A percentile compares a stretch with the other conserved stretches of the same genome.
These are phyloP conservation scores for Paracamarosporium sp. DNA, from an alignment of 2,329 filamentous ascomycete genomes.

Conservation along the genomic window DNA sequence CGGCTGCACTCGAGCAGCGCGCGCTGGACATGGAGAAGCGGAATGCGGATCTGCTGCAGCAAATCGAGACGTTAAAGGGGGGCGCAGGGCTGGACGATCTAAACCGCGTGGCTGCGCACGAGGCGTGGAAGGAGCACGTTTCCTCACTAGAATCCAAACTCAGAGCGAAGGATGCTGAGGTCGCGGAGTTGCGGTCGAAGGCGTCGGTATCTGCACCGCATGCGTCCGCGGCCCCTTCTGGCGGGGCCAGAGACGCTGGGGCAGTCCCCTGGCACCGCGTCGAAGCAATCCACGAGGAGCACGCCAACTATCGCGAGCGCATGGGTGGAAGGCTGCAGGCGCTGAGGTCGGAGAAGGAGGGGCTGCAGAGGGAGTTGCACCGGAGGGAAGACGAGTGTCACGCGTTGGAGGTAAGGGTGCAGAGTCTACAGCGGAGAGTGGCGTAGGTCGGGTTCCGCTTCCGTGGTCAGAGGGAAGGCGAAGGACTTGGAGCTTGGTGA, in stretches of 20 bases:
- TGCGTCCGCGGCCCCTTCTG: constrained; percentile 12
- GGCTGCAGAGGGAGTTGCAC: constrained; percentile 46
- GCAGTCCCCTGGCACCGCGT: constrained; percentile 41
- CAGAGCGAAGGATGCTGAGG: constrained; percentile 37
- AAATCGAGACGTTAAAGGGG: constrained; percentile 37
- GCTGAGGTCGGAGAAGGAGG: constrained; percentile 50
- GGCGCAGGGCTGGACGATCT: constrained; percentile 39
- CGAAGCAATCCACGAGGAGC: constrained; percentile 49
- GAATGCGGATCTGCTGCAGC: constrained; percentile 43
- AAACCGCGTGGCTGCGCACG: constrained; percentile 42
- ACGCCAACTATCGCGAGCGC: constrained; percentile 46
- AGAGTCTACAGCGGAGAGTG: constrained; percentile 37
- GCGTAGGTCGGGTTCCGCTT: too few species aligned
- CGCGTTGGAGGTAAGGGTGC: constrained; percentile 44
- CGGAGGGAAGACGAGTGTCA: constrained; percentile 49
- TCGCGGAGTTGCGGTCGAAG: constrained; percentile 23
- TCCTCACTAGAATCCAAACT: constrained; percentile 35
- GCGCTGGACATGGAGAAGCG: constrained; percentile 51
- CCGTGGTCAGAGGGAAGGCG: too few species aligned
- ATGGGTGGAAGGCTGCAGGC: constrained; percentile 46
- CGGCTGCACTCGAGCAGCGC: constrained; percentile 51
- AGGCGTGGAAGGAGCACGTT: constrained; percentile 45
- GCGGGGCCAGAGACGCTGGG: constrained; percentile 1
- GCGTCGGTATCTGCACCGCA: neutral
- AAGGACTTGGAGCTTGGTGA: too few species aligned